These are phyloP conservation scores for Mycena vitilis DNA, from an alignment of 768 basidiomycete genomes.

Conservation along the genomic window DNA sequence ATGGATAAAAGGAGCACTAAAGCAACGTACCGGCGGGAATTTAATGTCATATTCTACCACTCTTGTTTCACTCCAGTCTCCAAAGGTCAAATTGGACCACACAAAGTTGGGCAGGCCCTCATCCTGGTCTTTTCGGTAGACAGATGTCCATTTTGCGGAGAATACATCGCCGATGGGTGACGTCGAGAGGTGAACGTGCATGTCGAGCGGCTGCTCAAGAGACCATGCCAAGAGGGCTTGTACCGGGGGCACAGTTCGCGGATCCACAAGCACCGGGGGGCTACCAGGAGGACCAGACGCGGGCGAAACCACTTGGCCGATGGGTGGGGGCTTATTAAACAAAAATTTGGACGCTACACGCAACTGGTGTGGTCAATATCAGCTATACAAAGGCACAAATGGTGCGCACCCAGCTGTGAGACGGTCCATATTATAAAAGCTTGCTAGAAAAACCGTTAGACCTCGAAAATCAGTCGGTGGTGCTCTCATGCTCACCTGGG, in stretches of 20 bases:
- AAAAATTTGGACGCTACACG: constrained; percentile 58
- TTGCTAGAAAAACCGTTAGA: constrained; percentile 60
- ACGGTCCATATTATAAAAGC: constrained; percentile 72
- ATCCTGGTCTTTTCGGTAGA: constrained; percentile 59
- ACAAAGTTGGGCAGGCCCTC: constrained; percentile 72
- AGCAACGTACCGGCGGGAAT: constrained; percentile 70
- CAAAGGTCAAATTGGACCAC: constrained; percentile 84
- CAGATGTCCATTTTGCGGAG: constrained; percentile 62
- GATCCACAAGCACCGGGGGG: constrained; percentile 45
- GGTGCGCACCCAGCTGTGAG: constrained; percentile 58
- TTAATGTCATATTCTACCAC: constrained; percentile 67
- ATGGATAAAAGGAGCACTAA: background rate
- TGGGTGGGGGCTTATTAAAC: constrained; percentile 39
- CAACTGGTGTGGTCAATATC: constrained; percentile 16
- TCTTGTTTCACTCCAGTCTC: constrained; percentile 76
- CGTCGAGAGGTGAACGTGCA: constrained; percentile 82
- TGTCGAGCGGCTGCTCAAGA: constrained; percentile 68
- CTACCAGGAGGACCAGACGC: background rate
- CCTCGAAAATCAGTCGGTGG: background rate
- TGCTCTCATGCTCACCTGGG: constrained; percentile 19
- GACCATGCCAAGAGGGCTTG: constrained; percentile 70
- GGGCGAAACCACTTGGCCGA: background rate
- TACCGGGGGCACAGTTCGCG: constrained; percentile 64
- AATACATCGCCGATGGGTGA: constrained; percentile 73
- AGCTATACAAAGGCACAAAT: constrained; percentile 15